Percentiles rank a stretch among this genome's conserved stretches.
phyloP scores from a whole-genome alignment of 352 stramenopile species.

The Phytophthora pistaciae region DNA sequence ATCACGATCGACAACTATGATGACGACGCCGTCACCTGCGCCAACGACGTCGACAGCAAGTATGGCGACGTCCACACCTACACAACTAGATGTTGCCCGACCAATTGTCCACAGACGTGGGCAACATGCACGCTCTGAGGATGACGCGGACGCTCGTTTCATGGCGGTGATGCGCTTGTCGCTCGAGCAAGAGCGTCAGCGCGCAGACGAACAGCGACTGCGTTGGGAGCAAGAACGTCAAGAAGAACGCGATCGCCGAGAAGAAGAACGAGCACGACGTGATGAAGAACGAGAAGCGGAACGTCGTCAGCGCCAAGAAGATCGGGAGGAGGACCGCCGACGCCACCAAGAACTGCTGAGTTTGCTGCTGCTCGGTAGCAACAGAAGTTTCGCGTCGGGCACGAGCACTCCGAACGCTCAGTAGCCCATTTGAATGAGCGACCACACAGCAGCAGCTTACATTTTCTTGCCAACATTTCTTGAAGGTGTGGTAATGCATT shows the following conservation, averaged over 20 bases:
- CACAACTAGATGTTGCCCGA: no score
- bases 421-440: no score
- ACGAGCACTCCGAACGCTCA: no score
- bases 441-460: no score
- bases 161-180: background rate
- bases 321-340: background rate
- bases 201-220: background rate
- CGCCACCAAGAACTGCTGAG: background rate
- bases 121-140: background rate
- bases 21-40: background rate
- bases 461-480: no score
- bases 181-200: background rate
- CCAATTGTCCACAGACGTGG: background rate
- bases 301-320: background rate
- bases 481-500: no score
- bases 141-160: background rate
- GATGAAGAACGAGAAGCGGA: background rate
- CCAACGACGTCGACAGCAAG: no score
- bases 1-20: background rate
- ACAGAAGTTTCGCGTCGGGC: background rate
- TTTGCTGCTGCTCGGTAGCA: background rate
- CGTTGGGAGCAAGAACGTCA: background rate
- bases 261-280: background rate
- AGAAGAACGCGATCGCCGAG: background rate
- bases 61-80: no score